A percentile compares a stretch with the other conserved stretches of the same genome.
Conservation (phyloP, 148 eudicot genomes). For the Camellia granthamiana region DNA sequence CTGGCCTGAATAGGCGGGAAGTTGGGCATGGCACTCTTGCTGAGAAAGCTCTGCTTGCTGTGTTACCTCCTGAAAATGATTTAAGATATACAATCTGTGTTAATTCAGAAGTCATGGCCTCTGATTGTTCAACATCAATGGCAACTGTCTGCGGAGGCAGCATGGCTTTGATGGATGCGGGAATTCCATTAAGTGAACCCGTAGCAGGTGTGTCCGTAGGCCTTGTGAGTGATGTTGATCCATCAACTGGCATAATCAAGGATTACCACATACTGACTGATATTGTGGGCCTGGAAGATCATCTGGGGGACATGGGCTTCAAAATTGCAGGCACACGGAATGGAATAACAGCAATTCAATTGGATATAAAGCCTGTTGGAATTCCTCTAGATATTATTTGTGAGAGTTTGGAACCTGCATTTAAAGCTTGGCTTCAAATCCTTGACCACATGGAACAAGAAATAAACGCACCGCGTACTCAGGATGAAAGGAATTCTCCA, state of each 20-base stretch:
- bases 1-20: constrained; percentile 89
- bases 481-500: constrained; percentile 67
- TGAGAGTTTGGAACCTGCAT: constrained; percentile 79
- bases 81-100: constrained; percentile 76
- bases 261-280: constrained; percentile 89
- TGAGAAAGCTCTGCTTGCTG: constrained; percentile 95
- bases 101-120: constrained; percentile 98
- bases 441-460: constrained; percentile 86
- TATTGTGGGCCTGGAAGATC: constrained; percentile 98
- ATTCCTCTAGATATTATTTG: constrained; percentile 90
- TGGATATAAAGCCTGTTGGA: constrained; percentile 98
- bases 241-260: constrained; percentile 60
- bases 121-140: constrained; percentile 99
- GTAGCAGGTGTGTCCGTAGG: constrained; percentile 97
- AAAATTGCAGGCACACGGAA: constrained; percentile 95
- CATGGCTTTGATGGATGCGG: constrained; percentile 98
- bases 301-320: constrained; percentile 97
- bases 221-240: constrained; percentile 79
- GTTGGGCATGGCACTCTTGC: constrained; percentile 99
- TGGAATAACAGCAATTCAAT: constrained; percentile 90
- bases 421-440: constrained; percentile 79
- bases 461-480: constrained; percentile 63
- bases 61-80: constrained; percentile 85
- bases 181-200: constrained; percentile 78
- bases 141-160: constrained; percentile 99